Conservation (phyloP, 805 yeast species). For the Cyberlindnera saturnus region DNA sequence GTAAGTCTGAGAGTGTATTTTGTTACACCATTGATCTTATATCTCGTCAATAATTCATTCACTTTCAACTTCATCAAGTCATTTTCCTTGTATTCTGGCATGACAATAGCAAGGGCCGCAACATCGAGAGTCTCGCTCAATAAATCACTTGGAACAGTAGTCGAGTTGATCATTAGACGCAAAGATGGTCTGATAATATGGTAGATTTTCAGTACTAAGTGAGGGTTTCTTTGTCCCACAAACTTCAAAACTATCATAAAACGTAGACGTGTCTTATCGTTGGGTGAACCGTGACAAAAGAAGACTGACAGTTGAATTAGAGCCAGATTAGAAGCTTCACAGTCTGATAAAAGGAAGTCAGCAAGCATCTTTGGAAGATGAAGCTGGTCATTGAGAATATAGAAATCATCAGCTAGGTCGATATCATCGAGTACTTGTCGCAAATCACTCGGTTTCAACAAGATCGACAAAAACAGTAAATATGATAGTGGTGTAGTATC, state of each 20-base stretch:
- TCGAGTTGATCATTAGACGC: slow-evolving; percentile 19
- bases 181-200: slow-evolving; percentile 24
- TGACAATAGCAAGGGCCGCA: slow-evolving; percentile 26
- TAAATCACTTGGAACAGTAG: slow-evolving; percentile 19
- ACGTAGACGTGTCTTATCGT: slow-evolving; percentile 30
- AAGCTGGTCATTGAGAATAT: slow-evolving; percentile 26
- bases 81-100: slow-evolving; percentile 17
- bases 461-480: slow-evolving; percentile 30
- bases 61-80: not conserved
- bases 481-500: slow-evolving; percentile 17
- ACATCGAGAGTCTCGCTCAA: slow-evolving; percentile 26
- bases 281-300: slow-evolving; percentile 28
- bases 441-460: slow-evolving; percentile 34
- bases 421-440: slow-evolving; percentile 26
- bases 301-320: slow-evolving; percentile 29
- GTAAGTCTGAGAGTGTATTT: not conserved
- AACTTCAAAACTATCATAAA: slow-evolving; percentile 27
- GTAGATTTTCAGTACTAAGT: slow-evolving; percentile 27
- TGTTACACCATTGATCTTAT: slow-evolving; percentile 4
- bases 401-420: slow-evolving; percentile 29
- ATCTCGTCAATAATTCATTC: not conserved
- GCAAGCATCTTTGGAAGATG: slow-evolving; percentile 33
- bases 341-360: slow-evolving; percentile 27
- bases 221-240: slow-evolving; percentile 28
- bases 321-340: slow-evolving; percentile 26